Evolutionary conservation across 495 filamentous ascomycete genomes (phyloP), one percentile per base, ranked within the genome.

Genomic region (Xylaria venustula): DNA sequence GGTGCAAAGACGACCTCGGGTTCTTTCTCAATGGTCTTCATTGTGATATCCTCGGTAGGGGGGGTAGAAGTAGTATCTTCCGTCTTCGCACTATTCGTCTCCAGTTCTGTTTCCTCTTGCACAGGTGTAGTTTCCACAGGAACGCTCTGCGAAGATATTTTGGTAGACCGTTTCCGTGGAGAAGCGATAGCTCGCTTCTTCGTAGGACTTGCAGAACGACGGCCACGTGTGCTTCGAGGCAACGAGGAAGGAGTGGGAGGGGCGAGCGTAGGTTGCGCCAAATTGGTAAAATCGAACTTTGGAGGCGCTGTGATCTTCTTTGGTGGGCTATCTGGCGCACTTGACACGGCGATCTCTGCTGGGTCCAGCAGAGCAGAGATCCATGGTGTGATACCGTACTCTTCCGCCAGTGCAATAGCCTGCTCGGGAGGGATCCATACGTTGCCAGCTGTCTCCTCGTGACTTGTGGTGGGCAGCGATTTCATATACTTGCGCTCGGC

Each of bases 401-500:
- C 93, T 53, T 88, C 87, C 50, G 94, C 89, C 17, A 98, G 83
- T 60, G 84, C 79, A 54, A 98, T 83, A 19, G 94, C 95, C 70
- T 91, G 83, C 47, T 87, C 78, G 2, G 93, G 92, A 32, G 90
- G 84, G 55, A 98, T 93, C 94, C 94, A 98, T 25, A 98, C 86
- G 72, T 97, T 98, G 47, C 94, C 94, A 22, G 94, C 94, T 26
- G 94, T 92, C 77, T 98, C 94, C 64, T 97, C 91, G 53, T 82
- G 82, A 61, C 90, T 93, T 3, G 92, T 95, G 7, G 86, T 85
- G 30, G 83, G 75, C 20, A 93, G 85, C 11, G 79, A 80, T 74
- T 94, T 96, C 68, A 98, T 82, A 65, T 91, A 93, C 63, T 87
- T 89, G 62, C 93, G 88, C 80, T 98, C 94, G 7, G 77, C 78